Conservation (phyloP, 2,329 filamentous ascomycete species). For the Cladophialophora bantiana region DNA sequence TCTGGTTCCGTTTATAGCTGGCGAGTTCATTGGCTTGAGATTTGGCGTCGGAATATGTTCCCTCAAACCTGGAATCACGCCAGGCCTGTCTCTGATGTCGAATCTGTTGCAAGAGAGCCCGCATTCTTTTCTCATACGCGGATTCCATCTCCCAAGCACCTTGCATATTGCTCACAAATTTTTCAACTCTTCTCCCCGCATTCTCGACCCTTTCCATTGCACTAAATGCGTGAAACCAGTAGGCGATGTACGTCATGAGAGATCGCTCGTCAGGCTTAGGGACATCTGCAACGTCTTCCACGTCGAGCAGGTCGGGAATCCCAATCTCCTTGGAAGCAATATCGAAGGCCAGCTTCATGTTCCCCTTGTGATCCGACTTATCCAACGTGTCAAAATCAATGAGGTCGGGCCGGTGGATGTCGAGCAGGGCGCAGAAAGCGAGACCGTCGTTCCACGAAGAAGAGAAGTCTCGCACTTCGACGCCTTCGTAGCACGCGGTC, state of each 20-base stretch:
- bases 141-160: constrained; percentile 99
- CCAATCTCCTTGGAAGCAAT: constrained; percentile 96
- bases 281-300: constrained; percentile 97
- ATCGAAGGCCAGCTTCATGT: constrained; percentile 98
- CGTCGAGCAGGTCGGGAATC: constrained; percentile 92
- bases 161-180: constrained; percentile 98
- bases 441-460: constrained; percentile 96
- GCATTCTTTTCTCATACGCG: constrained; percentile 90
- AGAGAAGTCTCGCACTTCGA: constrained; percentile 94
- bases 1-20: constrained; percentile 87
- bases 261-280: constrained; percentile 94
- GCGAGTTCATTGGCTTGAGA: constrained; percentile 81
- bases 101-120: constrained; percentile 77
- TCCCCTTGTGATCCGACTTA: constrained; percentile 90
- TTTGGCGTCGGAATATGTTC: constrained; percentile 92
- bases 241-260: constrained; percentile 99
- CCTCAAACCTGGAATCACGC: constrained; percentile 82
- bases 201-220: constrained; percentile 99
- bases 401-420: constrained; percentile 95
- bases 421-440: constrained; percentile 92
- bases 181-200: constrained; percentile 92
- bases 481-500: constrained; percentile 97
- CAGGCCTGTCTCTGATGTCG: constrained; percentile 75
- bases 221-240: constrained; percentile 99
- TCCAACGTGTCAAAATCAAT: constrained; percentile 96